Base-by-base conservation (phyloP, 1,284 basidiomycete genomes). In the Boletus chippewaensis region DNA sequence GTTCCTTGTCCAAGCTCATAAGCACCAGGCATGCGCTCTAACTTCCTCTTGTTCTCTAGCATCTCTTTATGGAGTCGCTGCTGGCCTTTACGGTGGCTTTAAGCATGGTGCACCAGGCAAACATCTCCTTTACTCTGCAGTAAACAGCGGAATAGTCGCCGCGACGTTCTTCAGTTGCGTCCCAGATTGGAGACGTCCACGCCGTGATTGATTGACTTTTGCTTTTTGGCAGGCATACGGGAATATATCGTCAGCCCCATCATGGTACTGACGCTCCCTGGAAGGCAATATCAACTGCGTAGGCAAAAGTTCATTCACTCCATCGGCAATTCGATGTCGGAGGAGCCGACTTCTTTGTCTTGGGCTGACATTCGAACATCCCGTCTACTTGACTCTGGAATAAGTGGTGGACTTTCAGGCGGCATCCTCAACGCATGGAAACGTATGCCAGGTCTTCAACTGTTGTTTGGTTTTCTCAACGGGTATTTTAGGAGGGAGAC, bases 161-260 rank as follows among this genome's bases (percentile, higher is more conserved):
- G 74, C 78, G 11, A 76, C 78, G 1, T 90, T 90, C 68, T 88
- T 90, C 66, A 74, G 87, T 87, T 50, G 81, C 71, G 53, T 45
- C 18, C 13, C 24, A 11, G 50, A 16, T 18, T 9, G 10, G 15
- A 38, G n/a, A 50, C 18, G 16, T 7, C 5, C 31, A 13, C 31
- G 22, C 6, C 20, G 4, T 29, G 28, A 31, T 32, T 2, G 46
- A 42, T 18, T 44, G 51, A 50, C 36, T 45, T 51, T 47, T 28
- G 31, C 50, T 20, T 47, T 35, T 38, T 39, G 24, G 29, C 51
- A 90, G 87, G 77, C 52, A 63, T 84, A 53, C 78, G 86, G 47
- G 87, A 89, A 70, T 84, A 78, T 59, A 60, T 75, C 16, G 69
- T 86, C 41, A 76, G 76, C 47, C 87, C 87, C 1, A 51, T 75